Base-by-base conservation (phyloP, 139 green algal genomes). In the Astrephomene gubernaculifera region DNA sequence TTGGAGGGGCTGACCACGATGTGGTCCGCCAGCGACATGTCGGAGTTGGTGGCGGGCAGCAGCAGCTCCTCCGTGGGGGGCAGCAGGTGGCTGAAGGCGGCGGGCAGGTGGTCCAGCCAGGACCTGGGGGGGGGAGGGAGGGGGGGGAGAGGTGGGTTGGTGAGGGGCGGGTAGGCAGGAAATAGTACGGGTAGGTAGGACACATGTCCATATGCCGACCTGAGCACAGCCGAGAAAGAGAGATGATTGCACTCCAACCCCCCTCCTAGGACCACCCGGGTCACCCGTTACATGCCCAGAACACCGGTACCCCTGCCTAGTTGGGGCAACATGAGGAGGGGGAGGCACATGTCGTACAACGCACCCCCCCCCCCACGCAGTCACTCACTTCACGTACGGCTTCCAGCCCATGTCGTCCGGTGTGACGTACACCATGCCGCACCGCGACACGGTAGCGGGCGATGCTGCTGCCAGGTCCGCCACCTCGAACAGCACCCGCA, bases 401-500 rank as follows among this genome's bases (percentile, higher is more conserved):
- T 57, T 38, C 94, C 94, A 97, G 7, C 93, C 93, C 24, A 94
- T 64, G 12, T 92, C 87, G 43, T 95, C 90, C 14, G 88, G 82
- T 1, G 93, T 91, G 71, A 97, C 87, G 87, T 97, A 97, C 63
- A 97, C 91, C 95, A 97, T 96, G 29, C 94, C 94, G 81, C 93
- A 97, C 24, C 93, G 91, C 29, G 41, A 87, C 36, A 97, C 94
- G 36, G 94, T 97, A 53, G 95, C 94, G 17, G 94, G 94, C 14
- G 92, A 95, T 10, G 94, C 94, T 27, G 94, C 90, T 21, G 87
- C 87, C 61, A 97, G 88, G 90, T 96, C 95, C 71, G 94, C 80
- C 41, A 97, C 95, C 91, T 97, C 95, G 73, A 97, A 97, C 49
- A 97, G 89, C 94, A 96, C 93, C n/a, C 95, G 86, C 92, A 97